phyloP scores from a whole-genome alignment of 768 basidiomycete species.

The Coprinopsis cinerea region DNA sequence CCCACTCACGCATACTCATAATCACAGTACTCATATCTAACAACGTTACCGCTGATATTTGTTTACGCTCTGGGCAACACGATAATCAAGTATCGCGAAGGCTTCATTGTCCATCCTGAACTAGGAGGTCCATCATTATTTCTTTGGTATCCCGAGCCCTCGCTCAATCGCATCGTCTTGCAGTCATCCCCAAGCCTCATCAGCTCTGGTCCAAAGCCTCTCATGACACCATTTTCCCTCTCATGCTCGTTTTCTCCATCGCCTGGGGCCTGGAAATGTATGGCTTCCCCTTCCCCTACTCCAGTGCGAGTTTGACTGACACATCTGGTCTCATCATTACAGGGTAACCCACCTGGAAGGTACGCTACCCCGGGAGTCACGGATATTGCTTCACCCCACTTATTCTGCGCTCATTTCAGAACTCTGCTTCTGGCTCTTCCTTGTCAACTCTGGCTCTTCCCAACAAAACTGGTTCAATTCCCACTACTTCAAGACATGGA shows the following conservation, averaged over 20 bases:
- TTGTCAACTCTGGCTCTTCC: slow-evolving; percentile 56
- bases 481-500: slow-evolving; percentile 71
- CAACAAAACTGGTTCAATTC: slow-evolving; percentile 77
- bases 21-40: slow-evolving; percentile 63
- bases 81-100: slow-evolving; percentile 69
- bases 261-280: slow-evolving; percentile 77
- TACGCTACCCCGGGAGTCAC: slow-evolving; percentile 25
- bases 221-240: slow-evolving; percentile 52
- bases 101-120: slow-evolving; percentile 42
- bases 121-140: slow-evolving; percentile 41
- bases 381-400: not conserved
- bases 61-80: slow-evolving; percentile 58
- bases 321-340: not conserved
- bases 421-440: slow-evolving; percentile 84
- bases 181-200: slow-evolving; percentile 65
- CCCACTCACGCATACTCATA: slow-evolving; percentile 9
- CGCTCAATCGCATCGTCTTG: slow-evolving; percentile 1
- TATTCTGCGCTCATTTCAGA: slow-evolving; percentile 35
- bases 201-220: slow-evolving; percentile 45
- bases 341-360: slow-evolving; percentile 82
- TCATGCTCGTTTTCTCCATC: slow-evolving; percentile 57
- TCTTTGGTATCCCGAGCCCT: too few relatives aligned
- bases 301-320: not conserved
- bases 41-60: slow-evolving; percentile 55
- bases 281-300: slow-evolving; percentile 17